Percentiles rank a stretch among this genome's conserved stretches.
These are phyloP conservation scores for Apiospora kogelbergensis DNA, from an alignment of 2,329 filamentous ascomycete genomes.

Conservation along the genomic window DNA sequence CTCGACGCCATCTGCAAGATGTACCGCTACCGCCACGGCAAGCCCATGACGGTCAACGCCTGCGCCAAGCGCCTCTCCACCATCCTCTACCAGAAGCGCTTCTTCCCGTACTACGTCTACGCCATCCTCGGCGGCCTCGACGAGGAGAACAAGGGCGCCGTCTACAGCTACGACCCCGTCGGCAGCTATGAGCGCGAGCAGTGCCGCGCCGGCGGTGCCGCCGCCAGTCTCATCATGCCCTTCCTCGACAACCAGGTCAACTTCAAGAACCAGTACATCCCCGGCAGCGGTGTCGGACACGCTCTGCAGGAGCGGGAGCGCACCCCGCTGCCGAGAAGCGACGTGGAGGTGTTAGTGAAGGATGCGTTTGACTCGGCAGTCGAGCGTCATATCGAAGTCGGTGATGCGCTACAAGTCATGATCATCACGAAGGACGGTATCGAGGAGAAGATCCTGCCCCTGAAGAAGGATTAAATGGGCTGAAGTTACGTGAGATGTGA, in stretches of 20 bases:
- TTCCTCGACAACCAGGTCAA: slow-evolving; percentile 99
- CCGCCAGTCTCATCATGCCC: slow-evolving; percentile 94
- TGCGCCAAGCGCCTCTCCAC: slow-evolving; percentile 94
- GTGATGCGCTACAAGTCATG: slow-evolving; percentile 94
- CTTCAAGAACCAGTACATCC: slow-evolving; percentile 97
- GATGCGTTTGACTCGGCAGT: slow-evolving; percentile 98
- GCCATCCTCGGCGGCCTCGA: slow-evolving; percentile 93
- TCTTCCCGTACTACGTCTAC: slow-evolving; percentile 98
- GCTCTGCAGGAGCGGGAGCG: slow-evolving; percentile 71
- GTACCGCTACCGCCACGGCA: slow-evolving; percentile 97
- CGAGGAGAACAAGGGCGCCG: slow-evolving; percentile 88
- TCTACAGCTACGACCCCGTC: slow-evolving; percentile 97
- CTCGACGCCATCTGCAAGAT: slow-evolving; percentile 96
- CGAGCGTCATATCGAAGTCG: slow-evolving; percentile 98
- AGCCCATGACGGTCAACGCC: slow-evolving; percentile 90
- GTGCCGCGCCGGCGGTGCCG: slow-evolving; percentile 89
- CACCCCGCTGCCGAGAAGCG: slow-evolving; percentile 67
- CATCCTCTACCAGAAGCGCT: slow-evolving; percentile 94
- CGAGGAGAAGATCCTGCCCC: slow-evolving; percentile 75
- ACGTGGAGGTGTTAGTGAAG: slow-evolving; percentile 85
- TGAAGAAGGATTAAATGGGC: slow-evolving; percentile 80
- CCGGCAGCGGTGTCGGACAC: slow-evolving; percentile 81
- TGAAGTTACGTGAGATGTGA: not conserved
- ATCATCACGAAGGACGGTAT: slow-evolving; percentile 87
- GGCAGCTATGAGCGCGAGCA: slow-evolving; percentile 97